These are phyloP conservation scores for Colletotrichum sublineola DNA, from an alignment of 2,329 filamentous ascomycete genomes.

Conservation along the genomic window DNA sequence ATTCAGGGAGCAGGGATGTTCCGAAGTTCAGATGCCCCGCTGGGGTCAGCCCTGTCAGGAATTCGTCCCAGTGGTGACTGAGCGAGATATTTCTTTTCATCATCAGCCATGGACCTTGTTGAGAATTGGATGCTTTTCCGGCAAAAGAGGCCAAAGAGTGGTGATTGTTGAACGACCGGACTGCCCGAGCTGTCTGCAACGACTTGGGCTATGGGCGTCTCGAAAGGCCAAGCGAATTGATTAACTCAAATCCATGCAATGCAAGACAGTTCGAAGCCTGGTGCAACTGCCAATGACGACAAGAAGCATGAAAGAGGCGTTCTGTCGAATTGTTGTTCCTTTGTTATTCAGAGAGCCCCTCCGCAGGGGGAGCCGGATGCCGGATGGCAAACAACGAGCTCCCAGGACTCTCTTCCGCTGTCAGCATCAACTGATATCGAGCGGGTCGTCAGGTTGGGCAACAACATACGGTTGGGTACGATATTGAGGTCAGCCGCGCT, in stretches of 20 bases:
- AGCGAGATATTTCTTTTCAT: slow-evolving; percentile 31
- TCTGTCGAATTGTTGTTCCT: slow-evolving; percentile 23
- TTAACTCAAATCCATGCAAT: slow-evolving; percentile 9
- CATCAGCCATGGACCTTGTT: slow-evolving; percentile 41
- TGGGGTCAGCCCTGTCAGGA: slow-evolving; percentile 42
- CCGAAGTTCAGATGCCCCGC: slow-evolving; percentile 38
- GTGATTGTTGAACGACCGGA: slow-evolving; percentile 7
- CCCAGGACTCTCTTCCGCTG: not conserved
- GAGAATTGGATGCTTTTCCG: slow-evolving; percentile 30
- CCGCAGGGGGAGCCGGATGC: not conserved
- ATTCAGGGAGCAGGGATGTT: slow-evolving; percentile 39
- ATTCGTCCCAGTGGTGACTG: slow-evolving; percentile 26
- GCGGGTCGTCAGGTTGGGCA: slow-evolving; percentile 31
- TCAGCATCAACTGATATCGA: slow-evolving; percentile 28
- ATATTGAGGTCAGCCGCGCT: slow-evolving; percentile 36
- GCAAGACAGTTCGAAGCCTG: slow-evolving; percentile 9
- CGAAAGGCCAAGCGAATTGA: slow-evolving; percentile 11
- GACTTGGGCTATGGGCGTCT: slow-evolving; percentile 13
- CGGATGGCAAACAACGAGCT: not conserved
- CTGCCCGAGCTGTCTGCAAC: slow-evolving; percentile 11
- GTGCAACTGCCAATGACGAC: slow-evolving; percentile 10
- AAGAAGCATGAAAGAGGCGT: slow-evolving; percentile 36
- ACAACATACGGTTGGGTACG: slow-evolving; percentile 36
- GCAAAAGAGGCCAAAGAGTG: slow-evolving; percentile 3
- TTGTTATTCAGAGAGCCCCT: slow-evolving; percentile 6